A percentile compares a stretch with the other conserved stretches of the same genome.
phyloP scores from a whole-genome alignment of 2,329 filamentous ascomycete species.

The Colletotrichum simmondsii region DNA sequence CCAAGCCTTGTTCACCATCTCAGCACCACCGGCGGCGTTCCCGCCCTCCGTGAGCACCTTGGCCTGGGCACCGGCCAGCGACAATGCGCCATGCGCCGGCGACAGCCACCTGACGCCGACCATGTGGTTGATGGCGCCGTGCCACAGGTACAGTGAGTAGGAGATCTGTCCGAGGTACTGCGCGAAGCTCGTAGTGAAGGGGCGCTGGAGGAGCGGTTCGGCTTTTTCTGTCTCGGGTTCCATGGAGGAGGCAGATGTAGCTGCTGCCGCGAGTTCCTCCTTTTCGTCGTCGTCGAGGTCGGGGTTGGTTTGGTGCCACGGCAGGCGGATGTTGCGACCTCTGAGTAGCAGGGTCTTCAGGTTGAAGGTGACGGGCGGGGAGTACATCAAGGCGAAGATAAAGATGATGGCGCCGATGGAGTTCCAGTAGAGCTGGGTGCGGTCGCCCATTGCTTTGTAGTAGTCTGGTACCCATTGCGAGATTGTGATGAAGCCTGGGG shows the following conservation, averaged over 20 bases:
- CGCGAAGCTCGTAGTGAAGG: slow-evolving; percentile 60
- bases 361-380: slow-evolving; percentile 47
- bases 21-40: not conserved
- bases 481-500: not conserved
- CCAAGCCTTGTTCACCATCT: not conserved
- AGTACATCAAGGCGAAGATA: slow-evolving; percentile 37
- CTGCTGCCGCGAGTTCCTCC: slow-evolving; percentile 45
- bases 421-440: slow-evolving; percentile 39
- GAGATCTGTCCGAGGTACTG: slow-evolving; percentile 71
- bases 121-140: slow-evolving; percentile 64
- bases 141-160: slow-evolving; percentile 70
- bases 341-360: slow-evolving; percentile 53
- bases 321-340: not conserved
- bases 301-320: not conserved
- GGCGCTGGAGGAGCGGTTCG: slow-evolving; percentile 54
- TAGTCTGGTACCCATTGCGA: not conserved
- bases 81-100: not conserved
- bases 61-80: not conserved
- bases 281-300: slow-evolving; percentile 43
- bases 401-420: slow-evolving; percentile 28
- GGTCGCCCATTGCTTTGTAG: not conserved
- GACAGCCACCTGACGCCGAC: slow-evolving; percentile 46
- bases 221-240: slow-evolving; percentile 53
- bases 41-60: not conserved
- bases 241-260: slow-evolving; percentile 63